Percentiles rank a stretch among this genome's conserved stretches.
Evolutionary conservation across 1,139 yeast genomes (phyloP).

Genomic region (Geotrichum fermentans): DNA sequence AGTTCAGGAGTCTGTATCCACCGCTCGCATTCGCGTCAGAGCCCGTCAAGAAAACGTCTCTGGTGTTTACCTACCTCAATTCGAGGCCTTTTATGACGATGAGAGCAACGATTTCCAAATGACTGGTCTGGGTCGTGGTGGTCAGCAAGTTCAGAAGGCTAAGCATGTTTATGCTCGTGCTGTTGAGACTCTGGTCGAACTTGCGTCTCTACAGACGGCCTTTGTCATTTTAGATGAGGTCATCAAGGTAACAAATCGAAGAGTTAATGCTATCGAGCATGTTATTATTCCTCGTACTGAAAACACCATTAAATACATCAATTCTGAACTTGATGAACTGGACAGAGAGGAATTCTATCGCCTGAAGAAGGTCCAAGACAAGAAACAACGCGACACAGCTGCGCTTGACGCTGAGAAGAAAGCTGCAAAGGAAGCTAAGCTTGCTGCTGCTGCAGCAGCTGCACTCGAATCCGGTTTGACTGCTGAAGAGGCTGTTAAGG

Average conservation of each 20-base stretch:
- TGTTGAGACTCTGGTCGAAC: slow-evolving; percentile 90
- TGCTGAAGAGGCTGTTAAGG: slow-evolving; percentile 19
- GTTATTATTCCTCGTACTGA: slow-evolving; percentile 97
- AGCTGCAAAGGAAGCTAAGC: slow-evolving; percentile 23
- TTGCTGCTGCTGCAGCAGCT: slow-evolving; percentile 18
- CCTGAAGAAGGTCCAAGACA: slow-evolving; percentile 92
- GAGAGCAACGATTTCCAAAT: slow-evolving; percentile 87
- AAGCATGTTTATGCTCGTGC: slow-evolving; percentile 89
- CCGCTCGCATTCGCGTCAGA: slow-evolving; percentile 80
- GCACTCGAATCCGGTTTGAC: slow-evolving; percentile 13
- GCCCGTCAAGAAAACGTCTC: slow-evolving; percentile 95
- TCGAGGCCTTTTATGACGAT: slow-evolving; percentile 78
- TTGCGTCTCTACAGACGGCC: slow-evolving; percentile 91
- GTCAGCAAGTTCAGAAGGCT: slow-evolving; percentile 95
- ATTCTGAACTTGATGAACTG: slow-evolving; percentile 92
- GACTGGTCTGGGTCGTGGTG: slow-evolving; percentile 97
- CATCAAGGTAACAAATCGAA: slow-evolving; percentile 92
- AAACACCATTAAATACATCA: slow-evolving; percentile 85
- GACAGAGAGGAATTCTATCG: slow-evolving; percentile 98
- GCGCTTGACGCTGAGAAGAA: slow-evolving; percentile 51
- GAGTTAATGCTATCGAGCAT: slow-evolving; percentile 98
- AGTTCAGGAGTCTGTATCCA: slow-evolving; percentile 86
- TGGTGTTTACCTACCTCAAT: slow-evolving; percentile 91
- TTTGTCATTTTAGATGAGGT: slow-evolving; percentile 95
- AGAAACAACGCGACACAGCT: slow-evolving; percentile 78